phyloP scores from a whole-genome alignment of 108 stramenopile genomes.

The Bacterosira constricta region DNA sequence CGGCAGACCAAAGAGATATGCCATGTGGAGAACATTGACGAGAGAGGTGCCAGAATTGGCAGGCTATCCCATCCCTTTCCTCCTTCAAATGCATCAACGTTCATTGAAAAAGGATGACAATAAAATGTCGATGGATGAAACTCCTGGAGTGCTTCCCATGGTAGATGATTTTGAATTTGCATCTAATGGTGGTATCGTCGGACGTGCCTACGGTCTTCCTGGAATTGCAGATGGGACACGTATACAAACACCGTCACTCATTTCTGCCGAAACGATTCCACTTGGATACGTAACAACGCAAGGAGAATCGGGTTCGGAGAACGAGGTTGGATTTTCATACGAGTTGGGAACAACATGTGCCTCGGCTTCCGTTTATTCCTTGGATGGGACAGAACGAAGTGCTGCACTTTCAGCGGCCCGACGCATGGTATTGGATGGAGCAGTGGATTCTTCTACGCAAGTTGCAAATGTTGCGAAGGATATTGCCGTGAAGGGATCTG shows the following conservation, averaged over 20 bases:
- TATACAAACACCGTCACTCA: constrained; percentile 62
- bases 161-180: constrained; percentile 78
- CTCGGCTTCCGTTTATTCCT: constrained; percentile 22
- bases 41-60: constrained; percentile 69
- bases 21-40: constrained; percentile 74
- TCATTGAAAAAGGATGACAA: background rate
- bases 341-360: constrained; percentile 62
- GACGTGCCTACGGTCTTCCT: constrained; percentile 64
- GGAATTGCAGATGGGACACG: constrained; percentile 80
- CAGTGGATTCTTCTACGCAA: background rate
- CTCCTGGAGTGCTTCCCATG: constrained; percentile 61
- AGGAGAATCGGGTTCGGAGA: constrained; percentile 46
- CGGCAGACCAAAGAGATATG: constrained; percentile 29
- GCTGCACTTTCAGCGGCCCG: constrained; percentile 14
- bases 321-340: constrained; percentile 43
- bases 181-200: constrained; percentile 63
- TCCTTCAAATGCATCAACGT: constrained; percentile 34
- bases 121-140: background rate
- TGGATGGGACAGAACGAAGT: constrained; percentile 33
- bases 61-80: constrained; percentile 73
- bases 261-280: constrained; percentile 64
- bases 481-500: constrained; percentile 8
- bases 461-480: constrained; percentile 19
- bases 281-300: constrained; percentile 66
- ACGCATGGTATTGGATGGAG: background rate